phyloP scores from a whole-genome alignment of 768 basidiomycete genomes.

The Trametes villosa region DNA sequence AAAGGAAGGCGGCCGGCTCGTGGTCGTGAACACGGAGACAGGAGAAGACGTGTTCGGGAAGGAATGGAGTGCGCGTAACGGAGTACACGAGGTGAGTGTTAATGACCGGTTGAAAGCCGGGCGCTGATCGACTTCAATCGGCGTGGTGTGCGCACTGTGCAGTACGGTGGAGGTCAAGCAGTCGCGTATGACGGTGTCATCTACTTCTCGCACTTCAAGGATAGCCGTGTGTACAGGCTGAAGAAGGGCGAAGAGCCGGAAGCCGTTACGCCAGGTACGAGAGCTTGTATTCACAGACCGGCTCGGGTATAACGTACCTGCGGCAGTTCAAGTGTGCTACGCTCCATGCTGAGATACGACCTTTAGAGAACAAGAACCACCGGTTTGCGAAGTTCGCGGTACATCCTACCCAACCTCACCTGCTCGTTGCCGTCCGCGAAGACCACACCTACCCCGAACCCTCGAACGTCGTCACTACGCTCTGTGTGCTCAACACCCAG shows the following conservation, averaged over 20 bases:
- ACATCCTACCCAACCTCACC: constrained; percentile 54
- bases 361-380: constrained; percentile 49
- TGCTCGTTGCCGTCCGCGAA: constrained; percentile 68
- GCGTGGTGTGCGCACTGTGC: neutral
- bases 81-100: constrained; percentile 59
- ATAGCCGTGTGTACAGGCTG: constrained; percentile 57
- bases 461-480: constrained; percentile 55
- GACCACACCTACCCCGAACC: constrained; percentile 66
- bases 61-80: constrained; percentile 58
- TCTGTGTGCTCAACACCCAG: constrained; percentile 58
- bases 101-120: too few relatives aligned
- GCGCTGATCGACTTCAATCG: neutral
- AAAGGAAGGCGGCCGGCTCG: constrained; percentile 55
- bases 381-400: constrained; percentile 69
- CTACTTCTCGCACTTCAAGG: constrained; percentile 62
- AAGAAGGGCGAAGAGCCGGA: constrained; percentile 40
- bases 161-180: constrained; percentile 69
- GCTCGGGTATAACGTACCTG: too few relatives aligned
- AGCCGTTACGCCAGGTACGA: constrained; percentile 66
- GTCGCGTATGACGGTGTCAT: constrained; percentile 52
- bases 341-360: constrained; percentile 11
- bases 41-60: constrained; percentile 56
- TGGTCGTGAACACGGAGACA: constrained; percentile 56
- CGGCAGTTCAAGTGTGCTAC: too few relatives aligned
- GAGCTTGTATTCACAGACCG: neutral